Percentiles rank a stretch among this genome's conserved stretches.
phyloP scores from a whole-genome alignment of 73 alveolate species.

The Blepharisma japonicum region DNA sequence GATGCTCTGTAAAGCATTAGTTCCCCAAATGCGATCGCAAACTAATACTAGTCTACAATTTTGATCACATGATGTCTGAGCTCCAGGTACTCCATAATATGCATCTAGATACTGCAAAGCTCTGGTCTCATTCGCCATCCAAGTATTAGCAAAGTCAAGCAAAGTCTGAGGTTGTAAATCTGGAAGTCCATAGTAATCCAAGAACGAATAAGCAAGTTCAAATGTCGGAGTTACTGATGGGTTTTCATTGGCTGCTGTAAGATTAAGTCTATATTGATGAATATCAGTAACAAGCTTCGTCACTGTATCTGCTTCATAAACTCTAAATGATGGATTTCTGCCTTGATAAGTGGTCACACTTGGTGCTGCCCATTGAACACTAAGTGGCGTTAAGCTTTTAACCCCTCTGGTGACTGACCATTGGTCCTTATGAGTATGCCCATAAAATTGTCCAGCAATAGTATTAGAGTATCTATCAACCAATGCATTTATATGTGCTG shows the following conservation, averaged over 20 bases:
- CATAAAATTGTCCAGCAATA: slow-evolving; percentile 76
- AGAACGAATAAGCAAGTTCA: slow-evolving; percentile 7
- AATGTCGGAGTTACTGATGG: background rate
- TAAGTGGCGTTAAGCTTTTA: slow-evolving; percentile 51
- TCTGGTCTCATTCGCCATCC: background rate
- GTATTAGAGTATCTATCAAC: slow-evolving; percentile 81
- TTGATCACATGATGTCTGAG: slow-evolving; percentile 11
- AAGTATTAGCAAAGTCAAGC: background rate
- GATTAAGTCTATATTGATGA: slow-evolving; percentile 78
- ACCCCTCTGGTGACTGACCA: slow-evolving; percentile 64
- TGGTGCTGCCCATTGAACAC: slow-evolving; percentile 67
- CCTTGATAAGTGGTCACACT: slow-evolving; percentile 74
- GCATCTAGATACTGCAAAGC: background rate
- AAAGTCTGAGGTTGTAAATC: background rate
- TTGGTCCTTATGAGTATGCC: slow-evolving; percentile 85
- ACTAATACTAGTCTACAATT: background rate
- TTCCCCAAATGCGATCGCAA: too few species aligned
- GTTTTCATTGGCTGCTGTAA: slow-evolving; percentile 33
- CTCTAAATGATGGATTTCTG: slow-evolving; percentile 83
- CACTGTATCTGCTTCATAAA: slow-evolving; percentile 65
- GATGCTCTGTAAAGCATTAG: too few species aligned
- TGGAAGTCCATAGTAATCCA: background rate
- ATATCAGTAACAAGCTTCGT: slow-evolving; percentile 62
- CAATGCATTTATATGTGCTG: slow-evolving; percentile 62
- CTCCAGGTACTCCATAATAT: background rate